phyloP scores from a whole-genome alignment of 148 eudicot species.

The Rhododendron griersonianum region DNA sequence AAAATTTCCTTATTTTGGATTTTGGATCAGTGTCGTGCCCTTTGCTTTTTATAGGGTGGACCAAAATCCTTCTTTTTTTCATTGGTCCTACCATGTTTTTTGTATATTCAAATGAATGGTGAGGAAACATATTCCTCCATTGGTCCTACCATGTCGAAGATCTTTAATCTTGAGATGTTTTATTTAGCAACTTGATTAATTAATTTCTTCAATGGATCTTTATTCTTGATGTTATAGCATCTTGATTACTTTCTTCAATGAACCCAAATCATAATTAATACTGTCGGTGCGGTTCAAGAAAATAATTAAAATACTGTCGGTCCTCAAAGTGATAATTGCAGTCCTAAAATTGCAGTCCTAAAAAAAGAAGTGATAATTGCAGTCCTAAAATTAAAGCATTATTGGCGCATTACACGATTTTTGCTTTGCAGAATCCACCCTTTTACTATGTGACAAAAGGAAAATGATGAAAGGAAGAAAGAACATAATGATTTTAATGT shows the following conservation, averaged over 20 bases:
- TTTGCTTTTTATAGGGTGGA: background rate
- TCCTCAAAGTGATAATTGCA: background rate
- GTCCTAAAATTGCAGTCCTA: no score
- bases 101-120: no score
- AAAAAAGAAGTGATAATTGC: no score
- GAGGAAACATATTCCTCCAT: background rate
- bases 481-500: background rate
- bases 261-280: background rate
- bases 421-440: background rate
- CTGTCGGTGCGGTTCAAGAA: background rate
- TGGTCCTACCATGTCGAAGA: background rate
- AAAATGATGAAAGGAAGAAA: background rate
- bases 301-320: background rate
- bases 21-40: background rate
- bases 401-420: background rate
- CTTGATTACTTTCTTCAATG: background rate
- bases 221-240: no score
- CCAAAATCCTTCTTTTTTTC: background rate
- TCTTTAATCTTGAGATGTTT: background rate
- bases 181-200: background rate
- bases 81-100: no score
- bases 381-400: background rate
- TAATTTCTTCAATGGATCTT: no score
- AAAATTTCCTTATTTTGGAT: background rate
- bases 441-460: background rate